phyloP scores from a whole-genome alignment of 805 yeast species.

The Saccharomycopsis fibuligera region DNA sequence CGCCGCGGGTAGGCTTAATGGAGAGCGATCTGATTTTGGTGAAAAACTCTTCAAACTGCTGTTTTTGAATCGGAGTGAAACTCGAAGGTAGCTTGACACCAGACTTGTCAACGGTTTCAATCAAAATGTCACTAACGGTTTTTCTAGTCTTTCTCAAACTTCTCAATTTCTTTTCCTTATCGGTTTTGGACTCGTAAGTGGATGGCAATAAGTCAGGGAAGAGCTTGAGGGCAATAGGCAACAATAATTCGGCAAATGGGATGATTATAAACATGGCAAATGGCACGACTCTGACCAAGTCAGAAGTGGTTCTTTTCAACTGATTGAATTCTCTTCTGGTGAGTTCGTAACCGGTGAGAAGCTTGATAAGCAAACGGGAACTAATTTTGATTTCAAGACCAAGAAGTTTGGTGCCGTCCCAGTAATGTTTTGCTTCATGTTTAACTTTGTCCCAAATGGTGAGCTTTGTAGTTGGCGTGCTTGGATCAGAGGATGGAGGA shows the following conservation, averaged over 20 bases:
- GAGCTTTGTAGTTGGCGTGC: neutral
- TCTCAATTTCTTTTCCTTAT: conserved; percentile 51
- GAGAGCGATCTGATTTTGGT: conserved; percentile 59
- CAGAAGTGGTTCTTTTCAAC: conserved; percentile 78
- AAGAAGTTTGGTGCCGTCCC: conserved; percentile 92
- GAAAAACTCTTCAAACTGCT: conserved; percentile 73
- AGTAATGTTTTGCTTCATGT: conserved; percentile 84
- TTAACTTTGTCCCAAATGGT: conserved; percentile 59
- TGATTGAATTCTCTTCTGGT: conserved; percentile 88
- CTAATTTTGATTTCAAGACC: conserved; percentile 88
- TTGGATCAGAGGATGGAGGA: neutral
- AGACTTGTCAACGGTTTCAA: conserved; percentile 59
- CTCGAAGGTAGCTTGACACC: conserved; percentile 60
- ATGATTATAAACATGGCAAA: conserved; percentile 83
- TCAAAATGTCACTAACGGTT: conserved; percentile 53
- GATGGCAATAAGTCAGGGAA: conserved; percentile 94
- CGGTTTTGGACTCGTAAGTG: conserved; percentile 69
- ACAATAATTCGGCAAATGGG: conserved; percentile 89
- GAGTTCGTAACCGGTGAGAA: conserved; percentile 85
- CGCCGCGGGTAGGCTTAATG: conserved; percentile 57
- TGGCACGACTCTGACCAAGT: conserved; percentile 83
- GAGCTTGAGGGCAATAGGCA: conserved; percentile 84
- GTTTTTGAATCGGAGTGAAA: conserved; percentile 65
- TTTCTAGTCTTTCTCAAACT: conserved; percentile 56
- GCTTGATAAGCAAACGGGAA: conserved; percentile 68